Evolutionary conservation across 106 monocot genomes (phyloP), one percentile per base, ranked within the genome.

Genomic region (Allium sativum): DNA sequence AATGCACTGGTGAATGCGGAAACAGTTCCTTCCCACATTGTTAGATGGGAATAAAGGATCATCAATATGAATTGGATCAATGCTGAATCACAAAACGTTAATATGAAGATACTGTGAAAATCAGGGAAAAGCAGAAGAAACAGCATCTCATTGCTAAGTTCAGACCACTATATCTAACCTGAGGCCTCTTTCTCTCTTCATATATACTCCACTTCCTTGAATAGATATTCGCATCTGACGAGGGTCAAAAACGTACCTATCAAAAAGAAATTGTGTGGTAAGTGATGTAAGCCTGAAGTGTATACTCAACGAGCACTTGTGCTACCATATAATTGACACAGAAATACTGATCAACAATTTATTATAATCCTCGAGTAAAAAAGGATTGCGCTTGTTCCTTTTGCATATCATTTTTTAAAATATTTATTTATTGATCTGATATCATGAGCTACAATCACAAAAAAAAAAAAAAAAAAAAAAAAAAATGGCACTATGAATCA

Each of bases 1-100:
- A 67, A 96, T 91, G 57, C 96, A 96, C 52, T 96, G 96, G 75
- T 96, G 91, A 77, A 96, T 91, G 4, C 96, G 84, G 67, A 96
- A 96, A 67, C 96, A 96, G 42, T 96, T 96, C 65, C 87, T 77
- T 15, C 96, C 96, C 9, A 96, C 96, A 70, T 96, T 96, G 64
- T 91, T 96, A 42, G 84, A 73, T 60, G 84, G 77, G 68, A 77
- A 84, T 17, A 96, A 76, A 55, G 96, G 96, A 78, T 96, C 96
- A 68, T 96, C 91, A 58, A 96, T 91, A 74, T 96, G 91, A 55
- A 96, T 80, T 20, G 96, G 96, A 77, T 96, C 96, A 62, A 96
- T 91, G 69, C 96, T 96, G 75, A 56, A 75, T 48, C 60, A 57
- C 51, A 58, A 40, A 67, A 22, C 14, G 53, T 17, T 7, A 58